Conservation (phyloP, 768 basidiomycete species). For the Tylopilus felleus region DNA sequence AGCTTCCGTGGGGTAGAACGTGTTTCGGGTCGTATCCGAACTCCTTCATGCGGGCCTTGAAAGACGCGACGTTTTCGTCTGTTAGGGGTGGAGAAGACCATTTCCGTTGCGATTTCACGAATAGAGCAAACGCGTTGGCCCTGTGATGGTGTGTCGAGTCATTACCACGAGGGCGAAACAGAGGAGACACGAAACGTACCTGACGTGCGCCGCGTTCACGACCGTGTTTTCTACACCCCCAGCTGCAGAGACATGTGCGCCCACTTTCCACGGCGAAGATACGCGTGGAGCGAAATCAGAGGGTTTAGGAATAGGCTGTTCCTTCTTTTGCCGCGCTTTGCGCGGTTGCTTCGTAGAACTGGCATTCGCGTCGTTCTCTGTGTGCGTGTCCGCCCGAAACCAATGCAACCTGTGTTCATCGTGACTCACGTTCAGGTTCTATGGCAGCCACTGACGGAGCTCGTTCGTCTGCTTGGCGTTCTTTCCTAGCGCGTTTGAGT, state of each 20-base stretch:
- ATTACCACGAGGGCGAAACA: not conserved
- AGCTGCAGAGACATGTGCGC: conserved; percentile 79
- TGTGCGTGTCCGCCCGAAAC: not conserved
- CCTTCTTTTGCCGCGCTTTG: conserved; percentile 10
- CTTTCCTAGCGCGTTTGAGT: conserved; percentile 15
- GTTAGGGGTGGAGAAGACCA: conserved; percentile 68
- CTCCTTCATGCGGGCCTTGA: conserved; percentile 57
- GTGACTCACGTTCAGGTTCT: conserved; percentile 9
- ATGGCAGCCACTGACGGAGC: not conserved
- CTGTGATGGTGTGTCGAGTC: conserved; percentile 32
- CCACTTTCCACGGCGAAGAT: conserved; percentile 60
- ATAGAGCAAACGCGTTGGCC: conserved; percentile 81
- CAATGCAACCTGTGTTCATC: not conserved
- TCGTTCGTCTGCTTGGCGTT: not conserved
- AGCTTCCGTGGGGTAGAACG: conserved; percentile 81
- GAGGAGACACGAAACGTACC: conserved; percentile 38
- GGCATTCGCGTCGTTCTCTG: not conserved
- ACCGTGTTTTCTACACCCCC: conserved; percentile 78
- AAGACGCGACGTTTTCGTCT: conserved; percentile 47
- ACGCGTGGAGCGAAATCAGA: conserved; percentile 31
- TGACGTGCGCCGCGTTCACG: conserved; percentile 64
- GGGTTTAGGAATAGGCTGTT: conserved; percentile 10
- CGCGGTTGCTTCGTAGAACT: conserved; percentile 1
- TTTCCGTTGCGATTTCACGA: conserved; percentile 80
- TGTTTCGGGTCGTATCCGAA: conserved; percentile 60